Evolutionary conservation across 768 basidiomycete genomes (phyloP), one percentile per base, ranked within the genome.

Genomic region (Russula vinacea): DNA sequence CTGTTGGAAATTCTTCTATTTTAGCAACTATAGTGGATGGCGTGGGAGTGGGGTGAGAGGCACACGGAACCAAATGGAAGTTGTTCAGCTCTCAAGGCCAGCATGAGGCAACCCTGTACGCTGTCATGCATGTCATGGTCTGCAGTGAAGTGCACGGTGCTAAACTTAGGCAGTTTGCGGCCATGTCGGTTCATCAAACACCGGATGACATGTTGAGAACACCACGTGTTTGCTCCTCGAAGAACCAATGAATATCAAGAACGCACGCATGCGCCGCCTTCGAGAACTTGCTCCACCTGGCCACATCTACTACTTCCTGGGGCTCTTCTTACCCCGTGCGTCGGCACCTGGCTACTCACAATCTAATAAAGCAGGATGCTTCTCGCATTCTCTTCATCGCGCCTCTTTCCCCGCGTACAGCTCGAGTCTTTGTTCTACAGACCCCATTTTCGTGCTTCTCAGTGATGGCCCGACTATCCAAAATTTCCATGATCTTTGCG

Each of bases 401-500:
- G 33, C 49, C 42, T 61, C 40, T 56, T 44, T 17, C 40, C 59
- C 55, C 9, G 24, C 45, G 35, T 39, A 37, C 40, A 32, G 33
- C 13, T 45, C 11, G 54, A 40, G 54, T 51, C 54, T 55, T 22
- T 29, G 39, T 33, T 9, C 35, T 50, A 14, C 22, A 35, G 40
- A 45, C 32, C n/a, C 16, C 3, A 49, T 61, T 57, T 3, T 22
- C 9, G 3, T 24, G 19, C 22, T 54, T 52, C 32, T 52, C 35
- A 29, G 35, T 35, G 32, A 67, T 67, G 66, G 49, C 39, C 45
- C 1, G 2, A 14, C 72, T 83, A 16, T 76, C 74, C 68, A 82
- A 84, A 66, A 85, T 93, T 65, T 90, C 89, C 57, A 84, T 93
- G 72, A 90, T 93, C 71, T 93, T 93, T 72, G 90, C 90, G 90